Conservation (phyloP, 768 basidiomycete species). For the Candolleomyces aberdarensis region DNA sequence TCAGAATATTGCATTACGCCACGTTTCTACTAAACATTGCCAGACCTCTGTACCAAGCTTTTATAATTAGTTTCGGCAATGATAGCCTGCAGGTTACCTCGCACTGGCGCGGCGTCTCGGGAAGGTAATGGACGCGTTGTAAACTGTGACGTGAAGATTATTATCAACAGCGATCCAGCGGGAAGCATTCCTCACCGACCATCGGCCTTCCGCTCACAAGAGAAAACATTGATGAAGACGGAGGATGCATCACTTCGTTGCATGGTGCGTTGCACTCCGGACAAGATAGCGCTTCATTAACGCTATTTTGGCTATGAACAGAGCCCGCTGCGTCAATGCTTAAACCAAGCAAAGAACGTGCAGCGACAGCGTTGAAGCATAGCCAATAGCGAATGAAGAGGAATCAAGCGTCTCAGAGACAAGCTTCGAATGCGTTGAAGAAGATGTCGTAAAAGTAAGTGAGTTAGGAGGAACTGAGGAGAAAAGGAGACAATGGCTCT, state of each 20-base stretch:
- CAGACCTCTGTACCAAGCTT: too few relatives aligned
- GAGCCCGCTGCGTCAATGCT: slow-evolving; percentile 6
- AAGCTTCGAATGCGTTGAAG: background rate
- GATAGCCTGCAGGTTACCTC: too few relatives aligned
- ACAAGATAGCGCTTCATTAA: slow-evolving; percentile 10
- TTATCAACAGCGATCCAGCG: too few relatives aligned
- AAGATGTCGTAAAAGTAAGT: background rate
- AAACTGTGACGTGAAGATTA: too few relatives aligned
- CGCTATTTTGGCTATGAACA: slow-evolving; percentile 64
- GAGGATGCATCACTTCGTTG: background rate
- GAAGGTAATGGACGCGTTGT: too few relatives aligned
- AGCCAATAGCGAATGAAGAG: slow-evolving; percentile 4
- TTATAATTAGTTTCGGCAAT: too few relatives aligned
- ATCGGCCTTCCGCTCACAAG: background rate
- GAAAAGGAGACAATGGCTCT: background rate
- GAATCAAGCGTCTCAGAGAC: background rate
- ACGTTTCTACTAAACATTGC: too few relatives aligned
- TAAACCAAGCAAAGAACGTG: background rate
- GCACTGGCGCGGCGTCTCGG: too few relatives aligned
- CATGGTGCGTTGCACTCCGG: background rate
- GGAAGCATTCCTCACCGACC: too few relatives aligned
- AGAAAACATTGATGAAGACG: background rate
- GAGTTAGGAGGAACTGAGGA: background rate
- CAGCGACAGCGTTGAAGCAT: background rate
- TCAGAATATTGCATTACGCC: too few relatives aligned